Conservation (phyloP, 805 yeast species). For the Teunomyces lycoperdinae region DNA sequence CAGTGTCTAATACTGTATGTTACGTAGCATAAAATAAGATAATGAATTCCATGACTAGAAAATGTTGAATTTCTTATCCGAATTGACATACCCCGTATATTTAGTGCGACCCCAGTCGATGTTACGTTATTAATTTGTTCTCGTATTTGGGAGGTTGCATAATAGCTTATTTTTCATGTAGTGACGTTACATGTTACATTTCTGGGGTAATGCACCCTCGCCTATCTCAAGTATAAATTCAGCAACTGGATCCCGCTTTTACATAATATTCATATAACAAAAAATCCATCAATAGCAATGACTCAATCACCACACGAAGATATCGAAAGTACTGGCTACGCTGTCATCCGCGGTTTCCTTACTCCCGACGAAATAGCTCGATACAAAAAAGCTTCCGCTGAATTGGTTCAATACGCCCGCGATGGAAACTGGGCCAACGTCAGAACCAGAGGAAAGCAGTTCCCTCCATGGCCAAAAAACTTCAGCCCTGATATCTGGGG, state of each 20-base stretch:
- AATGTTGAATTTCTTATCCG: no score
- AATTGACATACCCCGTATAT: no score
- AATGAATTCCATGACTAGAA: no score
- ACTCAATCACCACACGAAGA: slow-evolving; percentile 17
- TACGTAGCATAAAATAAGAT: neutral
- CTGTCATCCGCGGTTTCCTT: slow-evolving; percentile 39
- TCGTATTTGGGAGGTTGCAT: neutral
- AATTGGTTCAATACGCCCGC: slow-evolving; percentile 40
- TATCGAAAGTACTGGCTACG: slow-evolving; percentile 35
- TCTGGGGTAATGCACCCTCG: neutral
- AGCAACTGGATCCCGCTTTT: neutral
- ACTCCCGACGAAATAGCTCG: slow-evolving; percentile 36
- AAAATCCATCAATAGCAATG: neutral
- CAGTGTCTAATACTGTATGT: neutral
- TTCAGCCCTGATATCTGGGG: slow-evolving; percentile 56
- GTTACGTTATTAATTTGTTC: neutral
- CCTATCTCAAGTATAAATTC: neutral
- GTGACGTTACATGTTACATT: slow-evolving; percentile 2
- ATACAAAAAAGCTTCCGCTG: slow-evolving; percentile 36
- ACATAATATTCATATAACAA: no score
- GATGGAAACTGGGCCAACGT: slow-evolving; percentile 49
- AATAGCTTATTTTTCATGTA: neutral
- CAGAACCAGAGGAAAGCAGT: slow-evolving; percentile 50
- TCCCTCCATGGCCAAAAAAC: slow-evolving; percentile 56
- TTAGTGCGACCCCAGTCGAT: neutral